Conservation (phyloP, 305 asterid genomes). For the Fraxinus floribunda region DNA sequence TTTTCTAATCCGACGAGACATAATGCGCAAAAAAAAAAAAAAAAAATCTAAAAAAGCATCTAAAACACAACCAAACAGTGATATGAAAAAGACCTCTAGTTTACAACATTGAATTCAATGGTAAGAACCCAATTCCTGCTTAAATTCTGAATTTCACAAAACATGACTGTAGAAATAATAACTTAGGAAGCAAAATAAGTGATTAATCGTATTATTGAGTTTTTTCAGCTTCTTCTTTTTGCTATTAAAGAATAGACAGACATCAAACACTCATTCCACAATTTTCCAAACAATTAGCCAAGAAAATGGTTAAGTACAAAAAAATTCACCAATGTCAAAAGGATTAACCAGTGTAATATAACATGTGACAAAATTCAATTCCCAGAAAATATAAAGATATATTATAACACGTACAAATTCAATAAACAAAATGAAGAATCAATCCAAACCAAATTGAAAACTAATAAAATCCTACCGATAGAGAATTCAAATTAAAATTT, state of each 20-base stretch:
- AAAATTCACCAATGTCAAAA: neutral
- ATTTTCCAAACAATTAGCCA: slow-evolving; percentile 6
- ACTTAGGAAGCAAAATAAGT: neutral
- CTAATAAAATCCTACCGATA: neutral
- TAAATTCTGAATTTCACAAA: neutral
- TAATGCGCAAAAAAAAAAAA: neutral
- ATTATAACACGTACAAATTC: neutral
- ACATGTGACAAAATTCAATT: slow-evolving; percentile 1
- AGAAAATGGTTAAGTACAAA: neutral
- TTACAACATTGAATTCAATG: neutral
- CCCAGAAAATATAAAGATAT: neutral
- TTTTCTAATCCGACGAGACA: neutral
- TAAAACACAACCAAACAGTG: neutral
- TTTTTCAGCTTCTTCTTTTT: neutral
- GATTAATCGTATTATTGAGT: neutral
- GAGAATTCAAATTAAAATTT: neutral
- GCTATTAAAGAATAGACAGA: neutral
- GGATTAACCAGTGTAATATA: neutral
- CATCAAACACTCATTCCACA: neutral
- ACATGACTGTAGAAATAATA: neutral
- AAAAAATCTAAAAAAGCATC: neutral
- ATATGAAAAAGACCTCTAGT: neutral
- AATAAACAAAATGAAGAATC: slow-evolving; percentile 6
- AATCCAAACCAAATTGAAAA: slow-evolving; percentile 13
- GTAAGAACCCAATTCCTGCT: neutral